Conservation (phyloP, 305 asterid species). For the Ajuga reptans region DNA sequence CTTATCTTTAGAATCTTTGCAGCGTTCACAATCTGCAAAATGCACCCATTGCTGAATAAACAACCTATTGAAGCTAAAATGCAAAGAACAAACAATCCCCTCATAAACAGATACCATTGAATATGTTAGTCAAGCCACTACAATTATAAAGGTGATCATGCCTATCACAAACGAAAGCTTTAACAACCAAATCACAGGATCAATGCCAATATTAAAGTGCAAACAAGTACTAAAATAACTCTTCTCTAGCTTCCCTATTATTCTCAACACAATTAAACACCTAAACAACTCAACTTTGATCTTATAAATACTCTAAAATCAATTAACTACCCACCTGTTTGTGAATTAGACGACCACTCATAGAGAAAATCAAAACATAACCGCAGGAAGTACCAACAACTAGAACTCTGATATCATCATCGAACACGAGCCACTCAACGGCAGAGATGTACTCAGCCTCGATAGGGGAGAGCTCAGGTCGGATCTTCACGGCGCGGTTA, state of each 20-base stretch:
- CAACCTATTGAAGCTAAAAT: background rate
- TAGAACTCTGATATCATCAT: constrained; percentile 60
- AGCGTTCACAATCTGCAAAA: constrained; percentile 55
- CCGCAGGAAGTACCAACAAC: constrained; percentile 83
- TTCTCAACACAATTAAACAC: background rate
- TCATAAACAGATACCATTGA: background rate
- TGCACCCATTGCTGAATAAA: constrained; percentile 6
- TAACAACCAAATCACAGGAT: background rate
- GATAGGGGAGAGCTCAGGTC: constrained; percentile 73
- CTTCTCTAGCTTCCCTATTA: background rate
- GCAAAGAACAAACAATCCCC: background rate
- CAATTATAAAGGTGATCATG: background rate
- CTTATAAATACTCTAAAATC: background rate
- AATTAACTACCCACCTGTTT: constrained; percentile 48
- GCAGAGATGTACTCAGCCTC: constrained; percentile 78
- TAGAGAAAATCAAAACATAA: constrained; percentile 58
- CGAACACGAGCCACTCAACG: constrained; percentile 71
- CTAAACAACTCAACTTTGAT: background rate
- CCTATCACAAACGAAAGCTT: background rate
- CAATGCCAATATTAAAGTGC: background rate
- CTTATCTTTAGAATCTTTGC: constrained; percentile 71
- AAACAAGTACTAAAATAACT: background rate
- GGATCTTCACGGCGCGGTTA: constrained; percentile 49
- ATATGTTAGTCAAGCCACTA: background rate
- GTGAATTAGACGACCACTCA: constrained; percentile 66